Base-by-base conservation (phyloP, 768 basidiomycete species). In the Boletus subcaerulescens region DNA sequence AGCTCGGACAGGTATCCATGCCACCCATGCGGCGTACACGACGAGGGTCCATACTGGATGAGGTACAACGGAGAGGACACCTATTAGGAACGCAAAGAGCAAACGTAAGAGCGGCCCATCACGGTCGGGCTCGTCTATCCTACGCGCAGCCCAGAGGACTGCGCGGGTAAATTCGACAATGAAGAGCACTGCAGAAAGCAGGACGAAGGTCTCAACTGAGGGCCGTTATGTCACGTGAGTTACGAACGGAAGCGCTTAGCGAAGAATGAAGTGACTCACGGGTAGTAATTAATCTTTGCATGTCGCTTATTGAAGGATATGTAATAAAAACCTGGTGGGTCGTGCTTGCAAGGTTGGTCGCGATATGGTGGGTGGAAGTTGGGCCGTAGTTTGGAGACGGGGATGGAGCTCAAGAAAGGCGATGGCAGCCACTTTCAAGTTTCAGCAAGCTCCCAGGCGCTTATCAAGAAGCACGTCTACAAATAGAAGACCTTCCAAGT, bases 171-270 rank as follows among this genome's bases (percentile, higher is more conserved):
- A 22, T 3, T 68, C 66, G 15, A 69, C 31, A 0, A 54, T 10
- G 0, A 58, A 55, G 1, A 66, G 0, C 20, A 20, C 20, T 20
- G n/a, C n/a, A n/a, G 20, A 20, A 20, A 20, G 20, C 2, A 64
- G 48, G 4, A 66, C 26, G 33, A 57, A 12, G 12, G 22, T 41
- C 18, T 40, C 52, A 8, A 62, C 63, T 60, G 5, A 17, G 2
- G 1, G 22, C 20, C 20, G 8, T 14, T 14, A 20, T 15, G 40
- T 49, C 48, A 40, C 54, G 47, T 45, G 56, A 3, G 13, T 45
- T 3, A n/a, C 20, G 31, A 41, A 35, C 3, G 9, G 36, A 18
- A 9, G 20, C 5, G 20, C 4, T 24, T 24, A 24, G 22, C 24
- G 24, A 8, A 5, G 13, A 9, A 29, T 29, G 9, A 29, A 9